phyloP scores from a whole-genome alignment of 2,329 filamentous ascomycete genomes.

The Macroventuria anomochaeta region DNA sequence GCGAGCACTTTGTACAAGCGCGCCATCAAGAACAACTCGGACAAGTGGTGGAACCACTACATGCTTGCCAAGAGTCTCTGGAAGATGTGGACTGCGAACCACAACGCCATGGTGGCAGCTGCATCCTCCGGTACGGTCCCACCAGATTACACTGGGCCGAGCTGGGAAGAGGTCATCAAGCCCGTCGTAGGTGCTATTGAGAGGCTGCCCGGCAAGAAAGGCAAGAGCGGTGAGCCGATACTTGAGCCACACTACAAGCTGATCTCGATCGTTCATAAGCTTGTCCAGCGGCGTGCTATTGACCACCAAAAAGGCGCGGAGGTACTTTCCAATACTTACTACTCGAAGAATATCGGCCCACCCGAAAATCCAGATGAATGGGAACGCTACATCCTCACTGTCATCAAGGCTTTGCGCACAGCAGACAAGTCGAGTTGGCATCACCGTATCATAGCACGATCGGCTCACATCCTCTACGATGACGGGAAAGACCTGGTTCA shows the following conservation, averaged over 20 bases:
- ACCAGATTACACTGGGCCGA: slow-evolving; percentile 30
- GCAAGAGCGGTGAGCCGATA: slow-evolving; percentile 74
- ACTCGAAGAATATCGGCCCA: slow-evolving; percentile 59
- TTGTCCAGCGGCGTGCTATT: slow-evolving; percentile 64
- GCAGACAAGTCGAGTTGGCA: slow-evolving; percentile 97
- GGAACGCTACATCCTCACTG: slow-evolving; percentile 68
- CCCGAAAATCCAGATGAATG: slow-evolving; percentile 60
- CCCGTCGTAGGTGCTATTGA: slow-evolving; percentile 66
- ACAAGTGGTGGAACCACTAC: slow-evolving; percentile 71
- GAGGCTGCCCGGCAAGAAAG: slow-evolving; percentile 65
- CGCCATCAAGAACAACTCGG: slow-evolving; percentile 64
- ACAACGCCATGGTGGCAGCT: slow-evolving; percentile 44
- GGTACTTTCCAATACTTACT: slow-evolving; percentile 61
- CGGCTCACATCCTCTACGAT: slow-evolving; percentile 68
- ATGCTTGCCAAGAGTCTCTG: slow-evolving; percentile 75
- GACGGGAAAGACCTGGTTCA: slow-evolving; percentile 59
- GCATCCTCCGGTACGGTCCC: slow-evolving; percentile 39
- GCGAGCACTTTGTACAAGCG: slow-evolving; percentile 66
- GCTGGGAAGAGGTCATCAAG: slow-evolving; percentile 59
- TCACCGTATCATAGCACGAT: slow-evolving; percentile 84
- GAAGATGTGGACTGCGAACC: slow-evolving; percentile 68
- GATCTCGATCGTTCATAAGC: slow-evolving; percentile 79
- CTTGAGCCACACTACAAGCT: slow-evolving; percentile 95
- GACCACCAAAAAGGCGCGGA: slow-evolving; percentile 56
- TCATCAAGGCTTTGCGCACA: slow-evolving; percentile 63